These are phyloP conservation scores for Sanghuangporus baumii DNA, from an alignment of 1,284 basidiomycete species.

Conservation along the genomic window DNA sequence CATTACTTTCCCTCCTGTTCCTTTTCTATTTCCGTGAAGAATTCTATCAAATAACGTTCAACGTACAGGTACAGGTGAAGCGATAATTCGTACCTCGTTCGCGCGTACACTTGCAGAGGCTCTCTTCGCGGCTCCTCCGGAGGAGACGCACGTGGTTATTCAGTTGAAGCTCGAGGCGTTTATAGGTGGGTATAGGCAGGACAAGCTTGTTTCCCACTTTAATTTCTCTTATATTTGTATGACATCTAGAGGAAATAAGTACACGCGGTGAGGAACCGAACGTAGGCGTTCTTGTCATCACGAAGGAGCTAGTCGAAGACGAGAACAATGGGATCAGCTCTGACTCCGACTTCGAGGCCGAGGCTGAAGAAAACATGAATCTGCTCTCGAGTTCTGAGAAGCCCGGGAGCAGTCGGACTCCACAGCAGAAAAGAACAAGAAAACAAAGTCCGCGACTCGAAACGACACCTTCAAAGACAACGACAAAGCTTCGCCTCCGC, in stretches of 20 bases:
- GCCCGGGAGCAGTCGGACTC: neutral
- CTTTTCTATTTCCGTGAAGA: neutral
- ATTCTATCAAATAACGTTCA: neutral
- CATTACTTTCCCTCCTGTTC: neutral
- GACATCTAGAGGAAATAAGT: slow-evolving; percentile 22
- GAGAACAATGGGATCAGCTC: neutral
- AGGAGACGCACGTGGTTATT: slow-evolving; percentile 29
- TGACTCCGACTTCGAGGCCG: neutral
- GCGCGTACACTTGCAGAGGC: slow-evolving; percentile 31
- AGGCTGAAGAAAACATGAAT: neutral
- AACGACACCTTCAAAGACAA: slow-evolving; percentile 4
- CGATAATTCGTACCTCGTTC: slow-evolving; percentile 33
- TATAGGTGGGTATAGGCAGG: slow-evolving; percentile 19
- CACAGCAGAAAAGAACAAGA: neutral
- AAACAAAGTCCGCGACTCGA: neutral
- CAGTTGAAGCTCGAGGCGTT: slow-evolving; percentile 25
- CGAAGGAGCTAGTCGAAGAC: slow-evolving; percentile 30
- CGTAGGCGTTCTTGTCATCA: slow-evolving; percentile 42
- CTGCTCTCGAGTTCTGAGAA: neutral
- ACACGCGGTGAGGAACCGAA: slow-evolving; percentile 27
- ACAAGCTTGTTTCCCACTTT: neutral
- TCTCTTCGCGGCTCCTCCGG: slow-evolving; percentile 19
- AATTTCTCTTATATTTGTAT: neutral
- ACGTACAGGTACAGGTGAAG: slow-evolving; percentile 35
- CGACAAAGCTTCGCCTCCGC: slow-evolving; percentile 37